Base-by-base conservation (phyloP, 768 basidiomycete species). In the Leucocoprinus birnbaumii region DNA sequence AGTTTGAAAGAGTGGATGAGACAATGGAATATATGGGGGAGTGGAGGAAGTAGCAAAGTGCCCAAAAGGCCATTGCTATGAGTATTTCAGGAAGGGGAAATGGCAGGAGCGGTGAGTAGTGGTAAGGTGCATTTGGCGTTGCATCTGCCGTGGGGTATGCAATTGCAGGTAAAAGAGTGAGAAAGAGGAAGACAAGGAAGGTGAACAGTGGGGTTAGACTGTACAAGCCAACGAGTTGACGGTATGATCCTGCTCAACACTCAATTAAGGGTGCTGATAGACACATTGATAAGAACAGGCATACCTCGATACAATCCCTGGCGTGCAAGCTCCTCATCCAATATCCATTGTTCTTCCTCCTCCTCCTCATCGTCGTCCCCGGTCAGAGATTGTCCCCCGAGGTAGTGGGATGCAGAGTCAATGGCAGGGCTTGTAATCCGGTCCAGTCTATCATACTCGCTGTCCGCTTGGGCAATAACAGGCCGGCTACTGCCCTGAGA, bases 81-180 rank as follows among this genome's bases (percentile, higher is more conserved):
- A 88, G 62, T 16, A 89, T 61, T 66, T 91, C 87, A 10, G 86
- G 83, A 16, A 89, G 60, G 1, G 89, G 87, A 25, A 82, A 81
- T 8, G 70, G 76, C 62, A 87, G 78, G 63, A 71, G 68, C 0
- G 72, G 68, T 1, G 73, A 66, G 42, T 82, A 81, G 5, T 67
- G 72, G 42, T 73, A 76, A 2, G 63, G 56, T 34, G 64, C 60
- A 2, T 60, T 51, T 9, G 65, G 64, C 11, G n/a, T n/a, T 19
- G 62, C 56, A 38, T 60, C 59, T 24, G 69, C 59, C 18, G 65
- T 62, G 13, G 74, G 77, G 70, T 84, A 87, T 21, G 77, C 68
- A 35, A 82, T 54, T 24, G 60, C 51, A 0, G 85, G 86, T 2
- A 85, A 67, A 4, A 72, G 43, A 1, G 82, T 80, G 24, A 87